A percentile compares a stretch with the other conserved stretches of the same genome.
phyloP scores from a whole-genome alignment of 192 early-diverging fungal genomes.

The Linderina pennispora region DNA sequence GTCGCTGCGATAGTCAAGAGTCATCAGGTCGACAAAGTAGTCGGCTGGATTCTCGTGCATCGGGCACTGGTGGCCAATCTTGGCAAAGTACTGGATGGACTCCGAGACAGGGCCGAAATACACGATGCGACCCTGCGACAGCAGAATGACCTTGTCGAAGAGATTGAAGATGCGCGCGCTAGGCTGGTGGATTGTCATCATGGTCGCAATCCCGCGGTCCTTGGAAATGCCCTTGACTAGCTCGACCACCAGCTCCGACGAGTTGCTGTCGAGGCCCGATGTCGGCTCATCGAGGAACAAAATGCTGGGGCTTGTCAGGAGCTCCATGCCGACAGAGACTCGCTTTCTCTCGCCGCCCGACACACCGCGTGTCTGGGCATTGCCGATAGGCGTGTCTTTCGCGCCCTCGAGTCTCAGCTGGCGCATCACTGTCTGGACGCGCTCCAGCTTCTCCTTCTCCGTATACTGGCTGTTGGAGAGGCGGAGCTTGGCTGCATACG shows the following conservation, averaged over 20 bases:
- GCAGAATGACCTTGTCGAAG: slow-evolving; percentile 76
- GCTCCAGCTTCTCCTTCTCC: slow-evolving; percentile 41
- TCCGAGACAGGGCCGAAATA: slow-evolving; percentile 52
- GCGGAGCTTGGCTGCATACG: slow-evolving; percentile 68
- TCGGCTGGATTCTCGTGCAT: slow-evolving; percentile 69
- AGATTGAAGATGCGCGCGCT: slow-evolving; percentile 70
- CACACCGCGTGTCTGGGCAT: slow-evolving; percentile 42
- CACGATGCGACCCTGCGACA: slow-evolving; percentile 58
- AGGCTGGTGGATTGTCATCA: slow-evolving; percentile 92
- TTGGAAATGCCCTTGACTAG: slow-evolving; percentile 57
- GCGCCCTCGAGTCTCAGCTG: slow-evolving; percentile 59
- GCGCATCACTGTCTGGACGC: slow-evolving; percentile 61
- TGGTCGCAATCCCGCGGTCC: slow-evolving; percentile 57
- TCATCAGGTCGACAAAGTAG: slow-evolving; percentile 60
- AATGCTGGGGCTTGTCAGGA: slow-evolving; percentile 51
- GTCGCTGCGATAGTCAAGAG: slow-evolving; percentile 46
- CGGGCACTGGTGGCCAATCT: slow-evolving; percentile 57
- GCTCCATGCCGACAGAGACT: slow-evolving; percentile 44
- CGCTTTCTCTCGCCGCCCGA: slow-evolving; percentile 54
- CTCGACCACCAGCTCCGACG: slow-evolving; percentile 58
- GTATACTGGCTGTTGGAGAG: slow-evolving; percentile 53
- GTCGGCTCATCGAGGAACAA: slow-evolving; percentile 54
- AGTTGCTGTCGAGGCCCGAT: slow-evolving; percentile 67
- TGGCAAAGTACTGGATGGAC: slow-evolving; percentile 45
- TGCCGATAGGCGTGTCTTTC: slow-evolving; percentile 51